Percentiles rank a stretch among this genome's conserved stretches.
Evolutionary conservation across 768 basidiomycete species (phyloP).

Genomic region (Strobilomyces dryophilus): DNA sequence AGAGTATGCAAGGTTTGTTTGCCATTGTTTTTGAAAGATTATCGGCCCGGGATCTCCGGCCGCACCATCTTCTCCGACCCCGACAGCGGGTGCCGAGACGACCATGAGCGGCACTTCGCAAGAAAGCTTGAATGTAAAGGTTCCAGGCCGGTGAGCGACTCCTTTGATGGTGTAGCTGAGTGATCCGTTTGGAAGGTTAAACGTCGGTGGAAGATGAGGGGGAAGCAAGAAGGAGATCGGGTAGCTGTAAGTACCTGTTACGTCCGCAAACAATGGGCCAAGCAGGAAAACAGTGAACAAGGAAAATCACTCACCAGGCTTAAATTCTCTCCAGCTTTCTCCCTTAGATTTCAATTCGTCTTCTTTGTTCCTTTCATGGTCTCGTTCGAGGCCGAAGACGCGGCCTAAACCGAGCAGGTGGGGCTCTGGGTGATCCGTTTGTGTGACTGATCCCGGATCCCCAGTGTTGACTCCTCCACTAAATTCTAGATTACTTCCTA

Average conservation of each 20-base stretch:
- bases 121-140: constrained; percentile 73
- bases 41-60: constrained; percentile 66
- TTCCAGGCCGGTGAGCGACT: constrained; percentile 80
- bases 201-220: constrained; percentile 70
- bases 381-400: constrained; percentile 17
- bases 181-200: constrained; percentile 70
- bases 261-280: neutral
- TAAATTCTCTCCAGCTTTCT: constrained; percentile 81
- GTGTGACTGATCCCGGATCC: neutral
- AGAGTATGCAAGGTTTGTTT: constrained; percentile 79
- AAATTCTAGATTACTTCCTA: neutral
- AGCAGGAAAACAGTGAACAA: neutral
- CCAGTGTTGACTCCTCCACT: neutral
- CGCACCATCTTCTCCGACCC: constrained; percentile 58
- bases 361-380: constrained; percentile 11
- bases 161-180: constrained; percentile 80
- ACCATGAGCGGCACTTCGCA: constrained; percentile 70
- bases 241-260: constrained; percentile 84
- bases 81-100: constrained; percentile 72
- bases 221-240: constrained; percentile 93
- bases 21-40: constrained; percentile 87
- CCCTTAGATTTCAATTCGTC: constrained; percentile 35
- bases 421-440: constrained; percentile 11
- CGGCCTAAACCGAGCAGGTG: constrained; percentile 35
- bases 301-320: constrained; percentile 57